A percentile compares a stretch with the other conserved stretches of the same genome.
These are phyloP conservation scores for Calonectria fujianensis DNA, from an alignment of 2,329 filamentous ascomycete species.

Conservation along the genomic window DNA sequence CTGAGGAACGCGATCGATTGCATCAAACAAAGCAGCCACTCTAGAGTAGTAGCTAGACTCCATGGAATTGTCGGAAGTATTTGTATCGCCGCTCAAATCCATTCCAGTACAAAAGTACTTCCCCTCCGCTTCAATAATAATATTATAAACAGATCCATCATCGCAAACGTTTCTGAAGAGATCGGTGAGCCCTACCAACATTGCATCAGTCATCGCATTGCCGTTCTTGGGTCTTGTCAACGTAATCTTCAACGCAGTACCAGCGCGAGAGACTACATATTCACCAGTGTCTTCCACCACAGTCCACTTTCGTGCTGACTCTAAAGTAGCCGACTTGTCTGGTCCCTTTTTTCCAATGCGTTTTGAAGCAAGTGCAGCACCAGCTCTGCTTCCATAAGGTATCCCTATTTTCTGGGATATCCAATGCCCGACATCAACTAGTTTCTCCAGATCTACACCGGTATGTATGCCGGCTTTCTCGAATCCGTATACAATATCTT, in stretches of 20 bases:
- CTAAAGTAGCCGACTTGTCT: neutral
- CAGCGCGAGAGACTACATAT: constrained; percentile 27
- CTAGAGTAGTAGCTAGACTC: constrained; percentile 36
- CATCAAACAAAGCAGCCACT: constrained; percentile 30
- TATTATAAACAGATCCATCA: constrained; percentile 34
- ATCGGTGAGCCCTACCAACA: constrained; percentile 27
- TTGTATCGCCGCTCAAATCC: constrained; percentile 39
- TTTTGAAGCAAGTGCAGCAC: constrained; percentile 22
- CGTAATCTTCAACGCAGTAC: constrained; percentile 31
- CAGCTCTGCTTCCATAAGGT: constrained; percentile 33
- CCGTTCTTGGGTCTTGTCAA: constrained; percentile 32
- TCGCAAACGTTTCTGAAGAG: neutral
- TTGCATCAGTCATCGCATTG: constrained; percentile 32
- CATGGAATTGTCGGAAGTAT: constrained; percentile 16
- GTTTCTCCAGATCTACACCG: constrained; percentile 23
- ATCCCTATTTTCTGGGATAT: constrained; percentile 28
- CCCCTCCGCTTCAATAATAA: constrained; percentile 36
- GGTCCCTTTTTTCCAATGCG: neutral
- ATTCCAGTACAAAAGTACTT: constrained; percentile 43
- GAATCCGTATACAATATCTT: constrained; percentile 38
- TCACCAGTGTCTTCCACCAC: constrained; percentile 25
- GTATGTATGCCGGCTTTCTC: constrained; percentile 36
- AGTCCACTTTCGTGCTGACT: constrained; percentile 4
- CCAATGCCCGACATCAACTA: constrained; percentile 26
- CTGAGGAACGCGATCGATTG: constrained; percentile 35